These are phyloP conservation scores for Hansenula lynferdii DNA, from an alignment of 1,139 yeast genomes.

Conservation along the genomic window DNA sequence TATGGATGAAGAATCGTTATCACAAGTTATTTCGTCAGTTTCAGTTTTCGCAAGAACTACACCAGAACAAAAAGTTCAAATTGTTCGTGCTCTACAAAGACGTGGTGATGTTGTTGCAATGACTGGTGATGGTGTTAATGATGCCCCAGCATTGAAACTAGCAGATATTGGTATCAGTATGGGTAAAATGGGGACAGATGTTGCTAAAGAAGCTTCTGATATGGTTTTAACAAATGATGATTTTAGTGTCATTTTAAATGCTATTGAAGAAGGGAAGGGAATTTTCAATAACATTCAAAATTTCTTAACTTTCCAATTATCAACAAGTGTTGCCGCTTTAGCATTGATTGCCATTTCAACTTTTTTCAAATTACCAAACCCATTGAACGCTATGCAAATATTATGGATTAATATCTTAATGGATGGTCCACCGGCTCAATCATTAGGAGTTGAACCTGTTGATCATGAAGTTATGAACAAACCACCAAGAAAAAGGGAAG, in stretches of 20 bases:
- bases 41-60: slow-evolving; percentile 95
- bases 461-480: slow-evolving; percentile 92
- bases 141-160: slow-evolving; percentile 96
- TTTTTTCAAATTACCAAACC: slow-evolving; percentile 82
- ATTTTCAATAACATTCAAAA: slow-evolving; percentile 92
- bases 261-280: slow-evolving; percentile 96
- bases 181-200: slow-evolving; percentile 98
- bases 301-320: slow-evolving; percentile 88
- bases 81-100: slow-evolving; percentile 85
- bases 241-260: slow-evolving; percentile 85
- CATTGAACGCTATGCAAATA: slow-evolving; percentile 98
- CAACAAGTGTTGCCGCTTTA: slow-evolving; percentile 93
- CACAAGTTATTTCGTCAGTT: slow-evolving; percentile 73
- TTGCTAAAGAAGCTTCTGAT: slow-evolving; percentile 97
- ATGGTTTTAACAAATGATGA: slow-evolving; percentile 97
- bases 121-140: slow-evolving; percentile 99
- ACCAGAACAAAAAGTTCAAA: slow-evolving; percentile 91
- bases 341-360: slow-evolving; percentile 86
- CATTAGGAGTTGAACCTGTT: slow-evolving; percentile 95
- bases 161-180: slow-evolving; percentile 97
- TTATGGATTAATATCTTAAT: slow-evolving; percentile 94
- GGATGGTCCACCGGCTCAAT: slow-evolving; percentile 99
- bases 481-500: slow-evolving; percentile 87
- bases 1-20: slow-evolving; percentile 63
- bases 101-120: slow-evolving; percentile 96